These are phyloP conservation scores for Cyclotella kingstonii DNA, from an alignment of 108 stramenopile species.

Conservation along the genomic window DNA sequence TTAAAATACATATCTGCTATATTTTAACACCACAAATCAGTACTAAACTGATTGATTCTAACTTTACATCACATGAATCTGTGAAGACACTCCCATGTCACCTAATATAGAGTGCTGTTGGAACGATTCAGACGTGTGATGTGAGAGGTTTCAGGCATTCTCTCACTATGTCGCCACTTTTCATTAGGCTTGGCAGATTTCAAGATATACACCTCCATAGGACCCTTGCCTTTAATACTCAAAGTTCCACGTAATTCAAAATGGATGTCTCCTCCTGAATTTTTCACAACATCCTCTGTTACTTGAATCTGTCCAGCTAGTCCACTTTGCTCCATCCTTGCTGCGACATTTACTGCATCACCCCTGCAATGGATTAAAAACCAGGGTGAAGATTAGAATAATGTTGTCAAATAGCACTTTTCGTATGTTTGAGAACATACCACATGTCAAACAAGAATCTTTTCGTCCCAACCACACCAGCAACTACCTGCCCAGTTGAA, in stretches of 20 bases:
- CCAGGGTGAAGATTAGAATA: no score
- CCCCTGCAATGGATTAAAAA: no score
- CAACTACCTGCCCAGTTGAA: conserved; percentile 53
- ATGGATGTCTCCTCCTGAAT: conserved; percentile 1
- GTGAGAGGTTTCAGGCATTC: background rate
- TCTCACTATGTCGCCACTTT: conserved; percentile 3
- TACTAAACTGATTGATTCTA: no score
- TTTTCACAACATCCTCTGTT: conserved; percentile 31
- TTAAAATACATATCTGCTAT: no score
- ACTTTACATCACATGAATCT: no score
- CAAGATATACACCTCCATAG: conserved; percentile 12
- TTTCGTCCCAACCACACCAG: conserved; percentile 54
- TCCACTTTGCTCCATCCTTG: conserved; percentile 49
- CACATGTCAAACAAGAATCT: conserved; percentile 56
- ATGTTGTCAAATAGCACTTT: no score
- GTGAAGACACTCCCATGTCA: no score
- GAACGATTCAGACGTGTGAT: no score
- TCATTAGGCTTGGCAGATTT: conserved; percentile 12
- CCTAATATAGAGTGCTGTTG: no score
- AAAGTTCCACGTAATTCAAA: background rate
- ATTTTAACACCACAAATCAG: no score
- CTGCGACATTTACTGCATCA: conserved; percentile 38
- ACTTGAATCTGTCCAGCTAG: conserved; percentile 42
- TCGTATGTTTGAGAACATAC: conserved; percentile 23
- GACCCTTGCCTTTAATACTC: conserved; percentile 12